Base-by-base conservation (phyloP, 306 rosid species). In the Acacia melanoxylon region DNA sequence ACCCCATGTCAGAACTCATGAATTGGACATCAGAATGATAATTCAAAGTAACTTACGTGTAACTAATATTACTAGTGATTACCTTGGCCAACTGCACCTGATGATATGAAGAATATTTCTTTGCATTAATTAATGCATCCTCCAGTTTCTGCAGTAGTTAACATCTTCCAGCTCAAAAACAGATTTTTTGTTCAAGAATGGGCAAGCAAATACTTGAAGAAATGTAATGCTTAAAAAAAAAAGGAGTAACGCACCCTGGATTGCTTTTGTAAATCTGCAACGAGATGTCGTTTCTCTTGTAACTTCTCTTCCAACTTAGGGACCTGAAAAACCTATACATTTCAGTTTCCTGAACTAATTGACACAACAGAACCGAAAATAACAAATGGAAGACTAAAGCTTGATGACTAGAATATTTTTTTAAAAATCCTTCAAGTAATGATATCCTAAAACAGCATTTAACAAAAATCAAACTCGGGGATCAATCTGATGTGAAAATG, bases 81-180 rank as follows among this genome's bases (percentile, higher is more conserved):
- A 95, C 99, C 97, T 93, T 92, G 80, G 82, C 84, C 86, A 89
- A 83, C 74, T 89, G 97, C 87, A 35, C 79, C 85, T 91, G 94
- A 54, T 81, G 91, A 85, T 85, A 80, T 29, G 93, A 89, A 88
- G 96, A 15, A 78, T 84, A 87, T 80, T 91, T 95, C 92, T 93
- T 95, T 10, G 91, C 91, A 86, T 80, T 84, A 81, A 90, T 85
- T 87, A 95, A 86, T 11, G 92, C 91, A 75, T 95, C 99, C 91
- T 93, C 98, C 85, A 95, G 83, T 86, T 92, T 92, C 99, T 93
- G 94, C 80, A 84, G 76, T 44, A 44, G 75, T 44, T 13, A 76
- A 69, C 19, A 80, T 56, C 79, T 80, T 87, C 58, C 72, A 67
- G 76, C 79, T 73, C 75, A 89, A 70, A 46, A 46, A 51, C 24